A percentile compares a stretch with the other conserved stretches of the same genome.
Evolutionary conservation across 352 stramenopile species (phyloP).

Genomic region (Pythium rhizo-oryzae): DNA sequence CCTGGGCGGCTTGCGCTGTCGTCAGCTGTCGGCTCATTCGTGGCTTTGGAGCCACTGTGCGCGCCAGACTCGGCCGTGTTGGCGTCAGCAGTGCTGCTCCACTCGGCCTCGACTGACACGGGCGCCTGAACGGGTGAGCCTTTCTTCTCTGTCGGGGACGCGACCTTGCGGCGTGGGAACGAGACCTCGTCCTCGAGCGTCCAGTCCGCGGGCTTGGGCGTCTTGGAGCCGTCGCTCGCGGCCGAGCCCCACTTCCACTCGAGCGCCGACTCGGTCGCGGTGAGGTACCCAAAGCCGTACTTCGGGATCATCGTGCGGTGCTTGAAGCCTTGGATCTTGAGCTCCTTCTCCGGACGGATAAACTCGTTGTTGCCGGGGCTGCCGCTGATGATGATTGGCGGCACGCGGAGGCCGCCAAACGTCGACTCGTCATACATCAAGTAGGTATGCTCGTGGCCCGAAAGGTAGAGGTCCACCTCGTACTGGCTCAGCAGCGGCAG

Average conservation of each 20-base stretch:
- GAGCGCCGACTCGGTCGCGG: conserved; percentile 49
- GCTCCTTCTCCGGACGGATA: conserved; percentile 46
- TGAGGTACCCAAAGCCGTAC: conserved; percentile 79
- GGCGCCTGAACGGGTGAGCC: conserved; percentile 50
- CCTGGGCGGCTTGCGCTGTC: not conserved
- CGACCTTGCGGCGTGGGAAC: conserved; percentile 41
- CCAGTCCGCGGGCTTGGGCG: conserved; percentile 53
- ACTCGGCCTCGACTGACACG: conserved; percentile 17
- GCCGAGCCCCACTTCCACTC: conserved; percentile 68
- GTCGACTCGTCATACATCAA: conserved; percentile 60
- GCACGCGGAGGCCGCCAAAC: conserved; percentile 51
- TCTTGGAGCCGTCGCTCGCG: conserved; percentile 43
- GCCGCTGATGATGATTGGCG: conserved; percentile 74
- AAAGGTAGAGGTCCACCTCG: conserved; percentile 70
- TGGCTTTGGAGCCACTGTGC: conserved; percentile 18
- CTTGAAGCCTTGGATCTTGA: conserved; percentile 60
- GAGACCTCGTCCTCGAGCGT: conserved; percentile 47
- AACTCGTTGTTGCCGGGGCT: conserved; percentile 81
- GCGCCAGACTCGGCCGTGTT: conserved; percentile 20
- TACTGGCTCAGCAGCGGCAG: conserved; percentile 75
- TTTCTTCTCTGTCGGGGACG: conserved; percentile 28
- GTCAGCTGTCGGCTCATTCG: not conserved
- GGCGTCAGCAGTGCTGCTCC: not conserved
- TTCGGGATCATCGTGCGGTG: conserved; percentile 68
- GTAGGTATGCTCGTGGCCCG: conserved; percentile 78